phyloP scores from a whole-genome alignment of 192 early-diverging fungal species.

The Chytriomyces sp. region DNA sequence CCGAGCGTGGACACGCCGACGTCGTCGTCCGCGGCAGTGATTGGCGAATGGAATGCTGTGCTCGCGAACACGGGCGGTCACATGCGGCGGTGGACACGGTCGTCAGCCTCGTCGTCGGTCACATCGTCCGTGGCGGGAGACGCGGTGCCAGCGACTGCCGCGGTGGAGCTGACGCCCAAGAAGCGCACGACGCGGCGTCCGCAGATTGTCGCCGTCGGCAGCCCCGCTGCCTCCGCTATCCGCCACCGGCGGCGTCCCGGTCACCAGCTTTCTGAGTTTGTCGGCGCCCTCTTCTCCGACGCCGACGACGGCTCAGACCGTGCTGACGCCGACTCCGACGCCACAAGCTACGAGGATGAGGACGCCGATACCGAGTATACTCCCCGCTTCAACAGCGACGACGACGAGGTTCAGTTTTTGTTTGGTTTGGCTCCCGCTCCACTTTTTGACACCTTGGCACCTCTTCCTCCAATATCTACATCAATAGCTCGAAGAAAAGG shows the following conservation, averaged over 20 bases:
- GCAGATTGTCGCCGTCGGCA: background rate
- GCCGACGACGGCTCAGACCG: too few species aligned
- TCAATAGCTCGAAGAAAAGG: background rate
- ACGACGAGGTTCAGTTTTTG: background rate
- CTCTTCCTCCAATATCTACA: too few species aligned
- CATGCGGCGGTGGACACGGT: too few species aligned
- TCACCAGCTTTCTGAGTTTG: background rate
- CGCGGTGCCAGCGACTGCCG: background rate
- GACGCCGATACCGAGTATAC: background rate
- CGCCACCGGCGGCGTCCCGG: background rate
- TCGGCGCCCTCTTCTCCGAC: background rate
- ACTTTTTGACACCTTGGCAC: too few species aligned
- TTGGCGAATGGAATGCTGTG: too few species aligned
- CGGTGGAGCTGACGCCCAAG: background rate
- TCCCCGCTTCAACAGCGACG: background rate
- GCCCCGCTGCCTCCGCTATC: background rate
- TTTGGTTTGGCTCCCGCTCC: background rate
- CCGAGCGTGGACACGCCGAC: too few species aligned
- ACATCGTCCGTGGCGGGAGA: background rate
- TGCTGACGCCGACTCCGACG: slow-evolving; percentile 8
- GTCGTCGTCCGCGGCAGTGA: too few species aligned
- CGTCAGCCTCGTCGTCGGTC: too few species aligned
- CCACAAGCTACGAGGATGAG: slow-evolving; percentile 6
- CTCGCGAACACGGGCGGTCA: too few species aligned
- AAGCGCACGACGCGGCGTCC: background rate